phyloP scores from a whole-genome alignment of 148 eudicot species.

The Camellia sinensis region DNA sequence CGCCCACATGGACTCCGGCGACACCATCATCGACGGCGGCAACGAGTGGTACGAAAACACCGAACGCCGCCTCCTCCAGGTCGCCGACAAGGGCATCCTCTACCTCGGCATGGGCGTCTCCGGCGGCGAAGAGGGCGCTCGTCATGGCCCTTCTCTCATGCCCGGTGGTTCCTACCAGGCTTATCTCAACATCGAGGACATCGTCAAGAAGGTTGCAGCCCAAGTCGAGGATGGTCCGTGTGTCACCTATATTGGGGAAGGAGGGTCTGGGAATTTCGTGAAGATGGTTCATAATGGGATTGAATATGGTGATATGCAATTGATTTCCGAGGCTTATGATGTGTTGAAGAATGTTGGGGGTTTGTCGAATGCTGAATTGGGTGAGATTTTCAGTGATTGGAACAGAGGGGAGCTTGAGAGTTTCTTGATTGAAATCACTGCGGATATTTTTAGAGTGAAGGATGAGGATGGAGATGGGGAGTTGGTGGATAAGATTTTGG shows the following conservation, averaged over 20 bases:
- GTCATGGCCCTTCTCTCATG: conserved; percentile 62
- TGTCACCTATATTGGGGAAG: conserved; percentile 70
- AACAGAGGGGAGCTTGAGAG: conserved; percentile 71
- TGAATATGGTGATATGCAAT: conserved; percentile 83
- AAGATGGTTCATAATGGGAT: conserved; percentile 86
- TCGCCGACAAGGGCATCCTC: conserved; percentile 32
- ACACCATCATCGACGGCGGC: conserved; percentile 74
- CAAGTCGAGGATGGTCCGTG: conserved; percentile 80
- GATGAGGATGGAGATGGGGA: conserved; percentile 58
- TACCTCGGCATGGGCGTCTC: conserved; percentile 81
- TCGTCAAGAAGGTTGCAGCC: conserved; percentile 62
- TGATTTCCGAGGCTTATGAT: conserved; percentile 74
- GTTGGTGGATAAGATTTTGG: conserved; percentile 78
- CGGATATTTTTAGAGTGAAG: conserved; percentile 66
- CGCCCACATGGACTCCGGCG: conserved; percentile 58
- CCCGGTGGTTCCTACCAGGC: conserved; percentile 66
- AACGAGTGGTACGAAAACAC: conserved; percentile 80
- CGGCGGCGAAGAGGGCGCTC: conserved; percentile 75
- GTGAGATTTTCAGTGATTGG: conserved; percentile 60
- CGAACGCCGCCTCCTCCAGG: conserved; percentile 45
- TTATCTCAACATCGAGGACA: conserved; percentile 37
- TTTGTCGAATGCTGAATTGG: conserved; percentile 54
- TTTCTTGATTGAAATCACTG: conserved; percentile 68
- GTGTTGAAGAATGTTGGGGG: conserved; percentile 63
- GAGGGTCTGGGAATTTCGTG: conserved; percentile 71